Percentiles rank a stretch among this genome's conserved stretches.
phyloP scores from a whole-genome alignment of 371 early-diverging fungal genomes.

The Circinella minor region DNA sequence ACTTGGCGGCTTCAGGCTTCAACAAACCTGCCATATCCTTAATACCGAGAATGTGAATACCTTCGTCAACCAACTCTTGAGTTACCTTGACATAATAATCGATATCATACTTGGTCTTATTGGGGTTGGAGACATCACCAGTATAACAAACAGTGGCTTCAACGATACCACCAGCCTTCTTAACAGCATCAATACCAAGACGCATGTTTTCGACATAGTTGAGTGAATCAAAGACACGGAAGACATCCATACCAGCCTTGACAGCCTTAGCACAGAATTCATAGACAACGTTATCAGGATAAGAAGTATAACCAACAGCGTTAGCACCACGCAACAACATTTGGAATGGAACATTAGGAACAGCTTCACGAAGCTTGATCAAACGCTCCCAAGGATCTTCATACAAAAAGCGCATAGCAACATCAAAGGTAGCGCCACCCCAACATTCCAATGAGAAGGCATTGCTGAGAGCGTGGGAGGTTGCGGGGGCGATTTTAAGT shows the following conservation, averaged over 20 bases:
- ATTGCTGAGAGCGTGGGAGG: conserved; percentile 85
- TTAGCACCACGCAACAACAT: conserved; percentile 98
- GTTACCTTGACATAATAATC: conserved; percentile 91
- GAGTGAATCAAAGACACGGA: conserved; percentile 95
- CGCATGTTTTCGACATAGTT: conserved; percentile 95
- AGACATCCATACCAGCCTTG: conserved; percentile 91
- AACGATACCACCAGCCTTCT: conserved; percentile 92
- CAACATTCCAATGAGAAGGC: conserved; percentile 93
- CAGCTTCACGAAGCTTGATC: conserved; percentile 74
- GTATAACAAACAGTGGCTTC: conserved; percentile 95
- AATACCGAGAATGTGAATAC: conserved; percentile 93
- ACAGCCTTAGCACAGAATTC: conserved; percentile 94
- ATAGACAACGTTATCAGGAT: conserved; percentile 95
- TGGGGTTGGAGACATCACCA: conserved; percentile 87
- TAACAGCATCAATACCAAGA: conserved; percentile 92
- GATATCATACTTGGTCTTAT: conserved; percentile 77
- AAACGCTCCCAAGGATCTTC: conserved; percentile 97
- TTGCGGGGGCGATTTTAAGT: conserved; percentile 82
- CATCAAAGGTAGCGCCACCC: conserved; percentile 97
- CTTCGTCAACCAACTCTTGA: conserved; percentile 83
- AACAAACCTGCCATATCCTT: conserved; percentile 98
- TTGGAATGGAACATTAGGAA: conserved; percentile 97
- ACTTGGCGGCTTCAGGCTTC: conserved; percentile 89
- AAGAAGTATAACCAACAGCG: conserved; percentile 97
- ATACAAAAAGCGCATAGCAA: conserved; percentile 92